Conservation (phyloP, 140 eudicot species). For the Anethum foeniculum region DNA sequence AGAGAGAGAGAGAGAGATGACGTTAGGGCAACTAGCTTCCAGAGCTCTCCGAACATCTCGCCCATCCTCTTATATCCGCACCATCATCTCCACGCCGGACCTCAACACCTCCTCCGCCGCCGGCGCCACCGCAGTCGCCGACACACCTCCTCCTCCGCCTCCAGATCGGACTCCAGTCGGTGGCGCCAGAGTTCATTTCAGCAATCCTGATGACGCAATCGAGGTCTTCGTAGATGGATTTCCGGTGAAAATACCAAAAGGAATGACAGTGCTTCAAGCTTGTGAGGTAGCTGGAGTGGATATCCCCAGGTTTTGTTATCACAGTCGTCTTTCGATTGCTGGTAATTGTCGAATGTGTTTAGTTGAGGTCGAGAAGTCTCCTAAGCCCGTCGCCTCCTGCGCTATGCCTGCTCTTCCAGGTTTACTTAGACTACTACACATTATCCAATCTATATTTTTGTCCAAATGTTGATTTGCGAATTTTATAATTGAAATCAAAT, state of each 20-base stretch:
- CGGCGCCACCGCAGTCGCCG: constrained; percentile 36
- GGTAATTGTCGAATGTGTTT: constrained; percentile 91
- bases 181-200: constrained; percentile 62
- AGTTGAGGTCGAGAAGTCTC: constrained; percentile 81
- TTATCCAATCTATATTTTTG: too few relatives aligned
- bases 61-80: constrained; percentile 25
- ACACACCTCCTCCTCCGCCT: constrained; percentile 24
- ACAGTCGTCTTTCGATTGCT: constrained; percentile 70
- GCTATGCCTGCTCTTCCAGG: constrained; percentile 98
- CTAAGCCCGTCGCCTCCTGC: constrained; percentile 91
- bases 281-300: constrained; percentile 85
- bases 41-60: constrained; percentile 48
- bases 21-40: constrained; percentile 56
- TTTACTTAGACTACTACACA: background rate
- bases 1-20: constrained; percentile 31
- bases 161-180: constrained; percentile 43
- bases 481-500: too few relatives aligned
- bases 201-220: constrained; percentile 80
- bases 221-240: constrained; percentile 93
- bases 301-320: constrained; percentile 79
- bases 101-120: constrained; percentile 64
- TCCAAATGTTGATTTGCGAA: too few relatives aligned
- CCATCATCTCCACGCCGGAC: constrained; percentile 68
- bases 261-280: constrained; percentile 87
- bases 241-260: constrained; percentile 90